phyloP scores from a whole-genome alignment of 1,284 basidiomycete genomes.

The Acaromyces ingoldii region DNA sequence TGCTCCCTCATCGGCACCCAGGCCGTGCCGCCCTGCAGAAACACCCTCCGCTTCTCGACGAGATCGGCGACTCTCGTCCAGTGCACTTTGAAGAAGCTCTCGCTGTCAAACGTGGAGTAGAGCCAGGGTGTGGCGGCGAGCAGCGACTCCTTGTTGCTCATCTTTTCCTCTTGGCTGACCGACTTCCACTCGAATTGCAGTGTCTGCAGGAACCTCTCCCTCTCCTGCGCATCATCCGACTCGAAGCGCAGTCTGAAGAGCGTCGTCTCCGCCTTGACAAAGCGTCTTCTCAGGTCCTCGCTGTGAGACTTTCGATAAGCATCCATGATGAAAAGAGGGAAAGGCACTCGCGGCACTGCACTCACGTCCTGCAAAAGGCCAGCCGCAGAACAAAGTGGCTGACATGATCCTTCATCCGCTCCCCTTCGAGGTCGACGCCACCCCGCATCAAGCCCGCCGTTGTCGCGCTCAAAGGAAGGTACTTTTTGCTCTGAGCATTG shows the following conservation, averaged over 20 bases:
- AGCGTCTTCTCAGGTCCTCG: conserved; percentile 83
- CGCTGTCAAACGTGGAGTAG: conserved; percentile 53
- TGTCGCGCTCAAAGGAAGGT: conserved; percentile 67
- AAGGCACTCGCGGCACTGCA: neutral
- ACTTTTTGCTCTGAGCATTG: conserved; percentile 62
- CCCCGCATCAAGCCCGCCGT: conserved; percentile 55
- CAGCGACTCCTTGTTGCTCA: conserved; percentile 58
- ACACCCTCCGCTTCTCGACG: conserved; percentile 76
- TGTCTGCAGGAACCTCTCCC: conserved; percentile 67
- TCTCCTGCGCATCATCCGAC: conserved; percentile 62
- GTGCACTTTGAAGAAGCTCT: conserved; percentile 68
- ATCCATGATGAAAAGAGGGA: neutral
- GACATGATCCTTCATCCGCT: conserved; percentile 80
- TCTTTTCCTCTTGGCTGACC: conserved; percentile 64
- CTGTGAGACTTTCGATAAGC: conserved; percentile 54
- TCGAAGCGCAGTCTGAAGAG: conserved; percentile 83
- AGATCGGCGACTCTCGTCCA: conserved; percentile 94
- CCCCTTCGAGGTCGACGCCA: conserved; percentile 57
- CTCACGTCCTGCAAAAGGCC: conserved; percentile 92
- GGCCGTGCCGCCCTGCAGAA: conserved; percentile 76
- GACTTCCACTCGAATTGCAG: conserved; percentile 72
- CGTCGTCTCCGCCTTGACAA: conserved; percentile 80
- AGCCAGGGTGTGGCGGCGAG: conserved; percentile 40
- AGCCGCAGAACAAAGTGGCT: conserved; percentile 91
- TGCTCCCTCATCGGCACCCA: conserved; percentile 80